Evolutionary conservation across 768 basidiomycete genomes (phyloP).

Genomic region (Mrakia gelida): DNA sequence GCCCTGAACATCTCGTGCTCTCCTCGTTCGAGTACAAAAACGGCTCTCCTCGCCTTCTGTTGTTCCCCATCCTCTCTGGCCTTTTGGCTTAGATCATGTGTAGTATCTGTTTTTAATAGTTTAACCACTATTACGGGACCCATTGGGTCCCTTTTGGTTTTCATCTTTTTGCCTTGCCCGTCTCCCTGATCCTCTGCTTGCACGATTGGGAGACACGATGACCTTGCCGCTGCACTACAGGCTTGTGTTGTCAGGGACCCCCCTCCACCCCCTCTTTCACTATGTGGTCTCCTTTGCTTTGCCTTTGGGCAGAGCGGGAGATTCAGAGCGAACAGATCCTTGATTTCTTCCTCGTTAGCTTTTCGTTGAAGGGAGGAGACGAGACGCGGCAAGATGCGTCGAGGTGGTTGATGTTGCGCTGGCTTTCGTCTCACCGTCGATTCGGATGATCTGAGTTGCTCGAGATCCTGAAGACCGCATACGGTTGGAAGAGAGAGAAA

Average conservation of each 20-base stretch:
- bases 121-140: slow-evolving; percentile 38
- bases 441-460: too few relatives aligned
- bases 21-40: too few relatives aligned
- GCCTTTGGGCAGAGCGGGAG: neutral
- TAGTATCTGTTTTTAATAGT: slow-evolving; percentile 91
- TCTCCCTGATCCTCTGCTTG: neutral
- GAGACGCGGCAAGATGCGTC: too few relatives aligned
- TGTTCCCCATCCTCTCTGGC: slow-evolving; percentile 42
- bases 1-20: too few relatives aligned
- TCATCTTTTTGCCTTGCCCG: slow-evolving; percentile 8
- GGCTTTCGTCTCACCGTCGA: too few relatives aligned
- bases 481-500: too few relatives aligned
- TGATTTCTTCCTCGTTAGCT: too few relatives aligned
- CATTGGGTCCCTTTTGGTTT: slow-evolving; percentile 9
- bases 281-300: neutral
- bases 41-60: too few relatives aligned
- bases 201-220: neutral
- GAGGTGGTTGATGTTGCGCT: too few relatives aligned
- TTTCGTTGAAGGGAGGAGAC: too few relatives aligned
- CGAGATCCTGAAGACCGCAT: too few relatives aligned
- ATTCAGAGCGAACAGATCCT: neutral
- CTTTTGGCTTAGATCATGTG: slow-evolving; percentile 97
- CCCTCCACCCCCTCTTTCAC: neutral
- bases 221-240: slow-evolving; percentile 8
- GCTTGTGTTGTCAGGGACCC: slow-evolving; percentile 8